Percentiles rank a stretch among this genome's conserved stretches.
phyloP scores from a whole-genome alignment of 2,329 filamentous ascomycete genomes.

The Aureobasidium sp. region DNA sequence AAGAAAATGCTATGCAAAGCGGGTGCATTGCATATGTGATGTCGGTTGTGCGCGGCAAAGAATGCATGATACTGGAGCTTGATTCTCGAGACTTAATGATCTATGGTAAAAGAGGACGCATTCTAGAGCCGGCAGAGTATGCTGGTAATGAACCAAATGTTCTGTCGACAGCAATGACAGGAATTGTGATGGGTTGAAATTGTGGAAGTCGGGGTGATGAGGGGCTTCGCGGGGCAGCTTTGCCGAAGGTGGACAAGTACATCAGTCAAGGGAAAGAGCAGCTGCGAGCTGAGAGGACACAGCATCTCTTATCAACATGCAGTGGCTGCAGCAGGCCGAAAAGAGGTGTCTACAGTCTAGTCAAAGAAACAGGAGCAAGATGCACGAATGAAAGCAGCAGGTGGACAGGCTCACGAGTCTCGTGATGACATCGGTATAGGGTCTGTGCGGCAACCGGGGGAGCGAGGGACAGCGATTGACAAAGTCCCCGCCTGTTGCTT shows the following conservation, averaged over 20 bases:
- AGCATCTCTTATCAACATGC: too few species aligned
- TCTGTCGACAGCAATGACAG: neutral
- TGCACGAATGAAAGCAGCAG: neutral
- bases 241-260: neutral
- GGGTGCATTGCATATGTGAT: neutral
- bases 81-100: neutral
- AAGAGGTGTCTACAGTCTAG: neutral
- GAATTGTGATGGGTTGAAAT: too few species aligned
- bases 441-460: neutral
- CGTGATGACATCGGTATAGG: slow-evolving; percentile 5
- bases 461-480: neutral
- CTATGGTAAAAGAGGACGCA: too few species aligned
- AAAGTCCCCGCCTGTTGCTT: neutral
- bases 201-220: neutral
- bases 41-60: neutral
- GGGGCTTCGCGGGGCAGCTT: slow-evolving; percentile 7
- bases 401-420: neutral
- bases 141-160: neutral
- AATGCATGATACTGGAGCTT: neutral
- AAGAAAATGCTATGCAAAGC: neutral
- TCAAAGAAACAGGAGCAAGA: neutral
- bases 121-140: too few species aligned
- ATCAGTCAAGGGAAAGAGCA: neutral
- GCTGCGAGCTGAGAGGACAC: neutral
- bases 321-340: neutral